These are phyloP conservation scores for Hypoxylon trugodes DNA, from an alignment of 495 filamentous ascomycete genomes.

Conservation along the genomic window DNA sequence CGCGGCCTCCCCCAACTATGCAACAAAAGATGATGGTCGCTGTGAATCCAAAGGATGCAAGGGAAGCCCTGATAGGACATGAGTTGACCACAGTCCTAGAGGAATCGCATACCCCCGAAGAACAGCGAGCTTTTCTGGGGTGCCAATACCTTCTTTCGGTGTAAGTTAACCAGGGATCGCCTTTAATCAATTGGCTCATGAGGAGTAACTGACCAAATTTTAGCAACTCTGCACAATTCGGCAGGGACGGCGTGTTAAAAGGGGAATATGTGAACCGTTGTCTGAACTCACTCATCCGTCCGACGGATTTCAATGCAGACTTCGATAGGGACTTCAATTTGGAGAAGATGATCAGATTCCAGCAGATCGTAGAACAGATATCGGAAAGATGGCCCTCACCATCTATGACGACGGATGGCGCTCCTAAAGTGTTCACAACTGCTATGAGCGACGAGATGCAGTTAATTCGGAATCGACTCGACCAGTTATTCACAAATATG, in stretches of 20 bases:
- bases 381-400: constrained; percentile 30
- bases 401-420: neutral
- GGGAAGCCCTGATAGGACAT: constrained; percentile 20
- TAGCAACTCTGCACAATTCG: constrained; percentile 46
- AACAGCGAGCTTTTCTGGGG: constrained; percentile 44
- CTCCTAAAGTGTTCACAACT: constrained; percentile 12
- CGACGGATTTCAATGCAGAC: constrained; percentile 38
- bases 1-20: constrained; percentile 25
- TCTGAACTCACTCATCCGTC: constrained; percentile 32
- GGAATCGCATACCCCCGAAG: constrained; percentile 40
- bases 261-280: constrained; percentile 38
- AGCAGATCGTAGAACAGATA: constrained; percentile 40
- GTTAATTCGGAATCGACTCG: constrained; percentile 36
- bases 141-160: constrained; percentile 46
- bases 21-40: constrained; percentile 35
- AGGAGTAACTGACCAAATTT: neutral
- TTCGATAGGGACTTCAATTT: constrained; percentile 43
- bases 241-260: constrained; percentile 35
- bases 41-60: constrained; percentile 19
- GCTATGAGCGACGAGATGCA: constrained; percentile 35
- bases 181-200: neutral
- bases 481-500: constrained; percentile 34
- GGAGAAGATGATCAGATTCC: constrained; percentile 42
- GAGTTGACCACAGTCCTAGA: constrained; percentile 19
- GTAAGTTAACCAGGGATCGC: constrained; percentile 22